Evolutionary conservation across 495 filamentous ascomycete species (phyloP).

Genomic region (Penicillium flavigenum): DNA sequence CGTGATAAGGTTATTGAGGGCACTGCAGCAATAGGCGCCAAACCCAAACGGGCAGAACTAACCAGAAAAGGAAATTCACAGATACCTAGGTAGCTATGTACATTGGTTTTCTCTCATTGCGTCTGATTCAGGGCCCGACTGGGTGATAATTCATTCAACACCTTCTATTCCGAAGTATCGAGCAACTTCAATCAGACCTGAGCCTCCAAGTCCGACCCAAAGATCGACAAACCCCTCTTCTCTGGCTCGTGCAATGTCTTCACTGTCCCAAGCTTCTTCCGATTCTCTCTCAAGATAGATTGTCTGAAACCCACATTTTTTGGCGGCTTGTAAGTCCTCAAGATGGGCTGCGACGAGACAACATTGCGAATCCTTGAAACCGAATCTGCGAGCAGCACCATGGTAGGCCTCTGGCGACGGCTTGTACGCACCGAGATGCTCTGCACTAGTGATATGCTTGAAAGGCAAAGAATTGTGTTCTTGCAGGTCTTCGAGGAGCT

Average conservation of each 20-base stretch:
- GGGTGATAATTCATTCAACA: not conserved
- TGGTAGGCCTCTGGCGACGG: constrained; percentile 60
- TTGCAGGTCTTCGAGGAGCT: constrained; percentile 59
- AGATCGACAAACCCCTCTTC: constrained; percentile 23
- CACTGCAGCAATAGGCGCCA: not conserved
- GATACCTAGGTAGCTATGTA: no score
- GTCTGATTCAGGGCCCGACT: not conserved
- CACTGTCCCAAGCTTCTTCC: constrained; percentile 58
- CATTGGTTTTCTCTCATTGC: no score
- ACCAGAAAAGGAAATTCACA: not conserved
- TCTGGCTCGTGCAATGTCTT: constrained; percentile 16
- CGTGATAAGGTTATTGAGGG: not conserved
- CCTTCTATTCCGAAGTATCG: constrained; percentile 19
- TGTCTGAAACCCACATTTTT: constrained; percentile 56
- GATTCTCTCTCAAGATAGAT: constrained; percentile 63
- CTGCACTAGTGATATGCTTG: constrained; percentile 56
- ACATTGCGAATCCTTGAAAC: constrained; percentile 53
- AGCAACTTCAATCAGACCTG: constrained; percentile 23
- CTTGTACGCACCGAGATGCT: constrained; percentile 68
- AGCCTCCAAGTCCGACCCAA: constrained; percentile 20
- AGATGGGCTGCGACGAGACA: constrained; percentile 73
- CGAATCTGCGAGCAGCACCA: constrained; percentile 57
- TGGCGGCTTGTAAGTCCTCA: constrained; percentile 60
- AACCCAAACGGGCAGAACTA: not conserved
- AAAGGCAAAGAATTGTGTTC: constrained; percentile 54